Conservation (phyloP, 208 protist genomes). For the Porcisia deanei region DNA sequence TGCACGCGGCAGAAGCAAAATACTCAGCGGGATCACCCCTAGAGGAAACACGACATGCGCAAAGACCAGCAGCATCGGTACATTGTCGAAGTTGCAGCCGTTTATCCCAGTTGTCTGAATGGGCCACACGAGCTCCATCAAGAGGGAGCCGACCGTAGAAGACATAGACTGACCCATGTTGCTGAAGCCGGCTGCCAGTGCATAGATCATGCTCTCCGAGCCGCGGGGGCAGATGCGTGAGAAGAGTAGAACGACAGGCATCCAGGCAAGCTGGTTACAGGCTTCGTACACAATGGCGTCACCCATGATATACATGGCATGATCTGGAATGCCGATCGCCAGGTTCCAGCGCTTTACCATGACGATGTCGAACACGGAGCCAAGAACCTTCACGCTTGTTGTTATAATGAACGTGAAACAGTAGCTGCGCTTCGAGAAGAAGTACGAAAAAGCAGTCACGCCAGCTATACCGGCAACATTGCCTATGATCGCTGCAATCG, state of each 20-base stretch:
- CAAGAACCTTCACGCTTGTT: constrained; percentile 40
- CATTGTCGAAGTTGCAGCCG: constrained; percentile 59
- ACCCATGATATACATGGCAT: constrained; percentile 70
- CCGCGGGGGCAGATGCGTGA: constrained; percentile 71
- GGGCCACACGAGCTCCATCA: constrained; percentile 53
- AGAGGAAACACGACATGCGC: constrained; percentile 50
- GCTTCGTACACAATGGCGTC: constrained; percentile 65
- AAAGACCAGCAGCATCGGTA: constrained; percentile 49
- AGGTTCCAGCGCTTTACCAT: constrained; percentile 73
- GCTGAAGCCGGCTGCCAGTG: constrained; percentile 60
- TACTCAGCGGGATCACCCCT: constrained; percentile 48
- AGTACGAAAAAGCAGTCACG: constrained; percentile 39
- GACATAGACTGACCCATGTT: constrained; percentile 61
- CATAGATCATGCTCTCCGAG: constrained; percentile 72
- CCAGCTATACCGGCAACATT: constrained; percentile 36
- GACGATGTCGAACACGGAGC: constrained; percentile 63
- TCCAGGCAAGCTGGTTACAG: constrained; percentile 56
- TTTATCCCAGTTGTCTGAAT: constrained; percentile 20
- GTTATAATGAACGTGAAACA: constrained; percentile 49
- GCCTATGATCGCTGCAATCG: constrained; percentile 48
- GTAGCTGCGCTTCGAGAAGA: constrained; percentile 54
- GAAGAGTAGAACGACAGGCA: constrained; percentile 72
- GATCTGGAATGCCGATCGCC: constrained; percentile 41
- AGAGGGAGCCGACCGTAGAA: constrained; percentile 40
- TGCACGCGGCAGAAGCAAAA: constrained; percentile 61